A percentile compares a stretch with the other conserved stretches of the same genome.
Conservation (phyloP, 2,329 filamentous ascomycete species). For the Botryotinia globosa region DNA sequence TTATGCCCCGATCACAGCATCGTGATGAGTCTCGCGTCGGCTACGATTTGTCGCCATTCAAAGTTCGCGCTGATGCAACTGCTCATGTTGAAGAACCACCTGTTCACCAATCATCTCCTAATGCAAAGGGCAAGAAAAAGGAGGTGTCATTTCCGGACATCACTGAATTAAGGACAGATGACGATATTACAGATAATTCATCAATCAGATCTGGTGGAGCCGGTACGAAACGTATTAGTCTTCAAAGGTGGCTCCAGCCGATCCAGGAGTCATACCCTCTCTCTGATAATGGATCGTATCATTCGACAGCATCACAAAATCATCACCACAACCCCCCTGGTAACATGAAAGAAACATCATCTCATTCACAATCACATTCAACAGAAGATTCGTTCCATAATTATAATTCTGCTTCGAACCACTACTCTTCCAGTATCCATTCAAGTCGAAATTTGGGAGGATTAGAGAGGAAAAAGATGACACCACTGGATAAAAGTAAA, state of each 20-base stretch:
- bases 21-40: conserved; percentile 56
- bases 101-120: conserved; percentile 29
- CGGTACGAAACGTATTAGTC: conserved; percentile 48
- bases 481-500: conserved; percentile 70
- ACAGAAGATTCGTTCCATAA: conserved; percentile 19
- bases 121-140: conserved; percentile 48
- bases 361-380: conserved; percentile 16
- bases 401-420: neutral
- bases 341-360: conserved; percentile 53
- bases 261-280: conserved; percentile 38
- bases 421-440: conserved; percentile 30
- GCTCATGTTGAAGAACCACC: conserved; percentile 56
- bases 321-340: conserved; percentile 41
- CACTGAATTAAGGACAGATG: conserved; percentile 37
- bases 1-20: conserved; percentile 71
- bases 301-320: neutral
- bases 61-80: conserved; percentile 65
- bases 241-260: conserved; percentile 61
- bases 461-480: conserved; percentile 50
- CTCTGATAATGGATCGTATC: neutral
- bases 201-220: conserved; percentile 44
- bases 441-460: conserved; percentile 24
- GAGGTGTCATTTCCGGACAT: conserved; percentile 62
- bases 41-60: conserved; percentile 86
- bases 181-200: conserved; percentile 43